Evolutionary conservation across 441 rosid genomes (phyloP), one percentile per base, ranked within the genome.

Genomic region (Monsonia emarginata): DNA sequence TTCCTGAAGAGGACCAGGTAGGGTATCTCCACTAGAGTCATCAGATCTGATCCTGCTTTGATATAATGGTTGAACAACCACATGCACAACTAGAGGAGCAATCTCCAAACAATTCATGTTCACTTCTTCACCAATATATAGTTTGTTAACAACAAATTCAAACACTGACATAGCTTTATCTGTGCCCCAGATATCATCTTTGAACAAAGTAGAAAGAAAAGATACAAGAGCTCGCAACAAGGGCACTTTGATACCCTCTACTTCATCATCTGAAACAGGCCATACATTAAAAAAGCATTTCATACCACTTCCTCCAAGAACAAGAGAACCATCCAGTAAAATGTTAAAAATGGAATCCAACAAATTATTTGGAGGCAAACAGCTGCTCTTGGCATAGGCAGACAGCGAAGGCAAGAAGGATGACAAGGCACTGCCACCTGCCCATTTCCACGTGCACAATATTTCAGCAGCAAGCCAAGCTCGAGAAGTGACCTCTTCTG

Each of bases 401-500:
- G 78, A 75, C 71, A 94, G 69, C 13, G 67, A 68, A 68, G 97
- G 97, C 68, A 94, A 74, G 78, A 94, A 94, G 67, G 92, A 83
- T 75, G 79, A 69, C 48, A 78, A 57, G 67, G 85, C 90, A 80
- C 78, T 78, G 71, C 99, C 95, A 50, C 96, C 97, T 50, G 87
- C 85, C 98, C 98, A 89, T 78, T 86, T 81, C 97, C 98, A 94
- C 25, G 88, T 84, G 84, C 96, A 91, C 63, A 94, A 76, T 52
- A 94, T 78, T 80, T 89, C 99, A 72, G 89, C 92, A 65, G 84
- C 91, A 82, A 94, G 78, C 99, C 99, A 94, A 71, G 91, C 87
- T 70, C 85, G 88, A 76, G 81, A 61, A 74, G 74, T 67, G 69
- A 69, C 68, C 42, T 63, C 79, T 63, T 69, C 57, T 60, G 63